Conservation (phyloP, 116 monocot genomes). For the Trichopus zeylanicus region DNA sequence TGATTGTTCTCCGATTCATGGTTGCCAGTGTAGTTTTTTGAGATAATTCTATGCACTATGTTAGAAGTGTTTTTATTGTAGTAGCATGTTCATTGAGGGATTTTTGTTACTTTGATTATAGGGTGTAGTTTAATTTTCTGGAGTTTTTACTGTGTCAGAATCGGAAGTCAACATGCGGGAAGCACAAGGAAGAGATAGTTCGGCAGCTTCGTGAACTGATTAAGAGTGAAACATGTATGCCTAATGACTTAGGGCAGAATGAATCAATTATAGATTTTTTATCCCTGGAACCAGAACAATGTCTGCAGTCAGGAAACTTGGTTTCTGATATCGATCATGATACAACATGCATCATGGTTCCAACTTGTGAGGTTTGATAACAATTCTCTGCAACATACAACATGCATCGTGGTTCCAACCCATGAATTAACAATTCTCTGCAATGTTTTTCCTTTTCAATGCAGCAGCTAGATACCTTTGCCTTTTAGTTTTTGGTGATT, state of each 20-base stretch:
- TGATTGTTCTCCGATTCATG: too few species aligned
- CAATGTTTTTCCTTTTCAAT: too few species aligned
- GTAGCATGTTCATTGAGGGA: too few species aligned
- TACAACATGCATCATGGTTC: slow-evolving; percentile 8
- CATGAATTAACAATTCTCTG: not conserved
- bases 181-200: slow-evolving; percentile 53
- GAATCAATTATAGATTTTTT: slow-evolving; percentile 22
- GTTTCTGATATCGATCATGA: slow-evolving; percentile 9
- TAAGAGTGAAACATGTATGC: slow-evolving; percentile 18
- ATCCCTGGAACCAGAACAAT: slow-evolving; percentile 6
- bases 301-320: slow-evolving; percentile 21
- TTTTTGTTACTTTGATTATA: too few species aligned
- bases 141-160: slow-evolving; percentile 26
- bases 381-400: not conserved
- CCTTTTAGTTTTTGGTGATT: too few species aligned
- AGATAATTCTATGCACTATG: too few species aligned
- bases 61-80: too few species aligned
- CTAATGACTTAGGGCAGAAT: slow-evolving; percentile 13
- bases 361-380: slow-evolving; percentile 29
- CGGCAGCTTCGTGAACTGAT: slow-evolving; percentile 44
- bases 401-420: not conserved
- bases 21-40: too few species aligned
- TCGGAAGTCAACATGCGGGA: slow-evolving; percentile 39
- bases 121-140: too few species aligned
- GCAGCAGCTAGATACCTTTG: too few species aligned